Percentiles rank a stretch among this genome's conserved stretches.
These are phyloP conservation scores for Boehmeria nivea DNA, from an alignment of 306 rosid genomes.

Conservation along the genomic window DNA sequence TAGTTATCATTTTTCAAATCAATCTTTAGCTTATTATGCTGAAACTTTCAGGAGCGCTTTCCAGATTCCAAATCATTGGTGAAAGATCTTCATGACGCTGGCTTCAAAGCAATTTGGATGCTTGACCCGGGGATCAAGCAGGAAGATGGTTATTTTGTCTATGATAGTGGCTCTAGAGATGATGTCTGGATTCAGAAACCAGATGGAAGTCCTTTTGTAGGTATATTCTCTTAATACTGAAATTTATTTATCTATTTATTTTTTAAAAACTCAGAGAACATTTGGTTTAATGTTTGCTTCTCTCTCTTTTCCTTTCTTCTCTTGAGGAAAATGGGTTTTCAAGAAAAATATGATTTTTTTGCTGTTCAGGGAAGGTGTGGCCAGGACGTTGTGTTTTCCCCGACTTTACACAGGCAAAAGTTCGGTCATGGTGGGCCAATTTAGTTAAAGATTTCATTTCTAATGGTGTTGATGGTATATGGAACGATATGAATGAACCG, in stretches of 20 bases:
- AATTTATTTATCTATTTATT: neutral
- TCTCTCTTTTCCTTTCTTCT: neutral
- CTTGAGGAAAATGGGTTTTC: neutral
- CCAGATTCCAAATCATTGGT: slow-evolving; percentile 64
- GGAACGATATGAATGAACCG: slow-evolving; percentile 99
- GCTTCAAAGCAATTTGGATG: slow-evolving; percentile 95
- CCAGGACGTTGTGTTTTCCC: slow-evolving; percentile 96
- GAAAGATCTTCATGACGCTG: slow-evolving; percentile 50
- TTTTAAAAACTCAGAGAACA: too few species aligned
- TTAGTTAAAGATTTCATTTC: slow-evolving; percentile 72
- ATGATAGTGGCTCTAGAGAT: slow-evolving; percentile 61
- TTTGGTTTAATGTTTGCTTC: too few species aligned
- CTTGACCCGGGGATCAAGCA: slow-evolving; percentile 89
- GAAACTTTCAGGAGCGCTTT: slow-evolving; percentile 61
- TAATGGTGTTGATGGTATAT: slow-evolving; percentile 90
- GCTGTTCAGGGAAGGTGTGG: slow-evolving; percentile 70
- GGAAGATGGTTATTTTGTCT: slow-evolving; percentile 75
- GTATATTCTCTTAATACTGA: slow-evolving; percentile 27
- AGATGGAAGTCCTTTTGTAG: slow-evolving; percentile 66
- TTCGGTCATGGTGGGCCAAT: slow-evolving; percentile 83
- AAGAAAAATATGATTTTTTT: neutral
- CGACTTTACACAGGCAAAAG: slow-evolving; percentile 79
- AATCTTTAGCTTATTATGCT: slow-evolving; percentile 10
- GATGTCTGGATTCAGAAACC: slow-evolving; percentile 74
- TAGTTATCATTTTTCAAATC: too few species aligned